Evolutionary conservation across 441 rosid genomes (phyloP).

Genomic region (Populus hybrid): DNA sequence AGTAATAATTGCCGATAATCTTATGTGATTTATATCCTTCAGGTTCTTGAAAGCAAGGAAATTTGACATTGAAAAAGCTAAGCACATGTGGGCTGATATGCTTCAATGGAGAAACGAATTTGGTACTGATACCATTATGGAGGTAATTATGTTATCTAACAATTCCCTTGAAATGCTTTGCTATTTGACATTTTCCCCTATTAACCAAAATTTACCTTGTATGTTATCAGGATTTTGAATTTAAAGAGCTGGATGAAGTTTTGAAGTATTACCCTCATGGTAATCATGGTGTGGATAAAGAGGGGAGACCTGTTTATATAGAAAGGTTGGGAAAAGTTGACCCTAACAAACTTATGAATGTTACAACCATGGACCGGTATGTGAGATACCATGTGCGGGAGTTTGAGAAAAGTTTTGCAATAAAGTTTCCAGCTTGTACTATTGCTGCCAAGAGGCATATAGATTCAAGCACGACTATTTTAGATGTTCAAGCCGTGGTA

Average conservation of each 20-base stretch:
- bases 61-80: conserved; percentile 93
- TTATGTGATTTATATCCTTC: neutral
- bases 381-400: conserved; percentile 88
- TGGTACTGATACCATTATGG: conserved; percentile 74
- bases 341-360: conserved; percentile 89
- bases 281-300: conserved; percentile 96
- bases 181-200: neutral
- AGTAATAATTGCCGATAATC: neutral
- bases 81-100: conserved; percentile 99
- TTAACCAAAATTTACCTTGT: conserved; percentile 13
- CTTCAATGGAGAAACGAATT: conserved; percentile 98
- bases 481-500: conserved; percentile 99
- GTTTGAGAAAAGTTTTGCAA: conserved; percentile 78
- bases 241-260: conserved; percentile 75
- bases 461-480: conserved; percentile 91
- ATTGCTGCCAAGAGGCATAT: conserved; percentile 94
- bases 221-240: conserved; percentile 66
- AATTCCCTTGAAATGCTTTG: conserved; percentile 15
- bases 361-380: conserved; percentile 83
- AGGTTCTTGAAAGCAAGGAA: conserved; percentile 97
- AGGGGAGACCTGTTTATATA: conserved; percentile 91
- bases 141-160: conserved; percentile 39
- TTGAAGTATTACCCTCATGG: conserved; percentile 88
- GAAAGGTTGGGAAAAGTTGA: conserved; percentile 97
- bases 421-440: conserved; percentile 94